Conservation (phyloP, 805 yeast species). For the Groenewaldozyma tartarivorans region DNA sequence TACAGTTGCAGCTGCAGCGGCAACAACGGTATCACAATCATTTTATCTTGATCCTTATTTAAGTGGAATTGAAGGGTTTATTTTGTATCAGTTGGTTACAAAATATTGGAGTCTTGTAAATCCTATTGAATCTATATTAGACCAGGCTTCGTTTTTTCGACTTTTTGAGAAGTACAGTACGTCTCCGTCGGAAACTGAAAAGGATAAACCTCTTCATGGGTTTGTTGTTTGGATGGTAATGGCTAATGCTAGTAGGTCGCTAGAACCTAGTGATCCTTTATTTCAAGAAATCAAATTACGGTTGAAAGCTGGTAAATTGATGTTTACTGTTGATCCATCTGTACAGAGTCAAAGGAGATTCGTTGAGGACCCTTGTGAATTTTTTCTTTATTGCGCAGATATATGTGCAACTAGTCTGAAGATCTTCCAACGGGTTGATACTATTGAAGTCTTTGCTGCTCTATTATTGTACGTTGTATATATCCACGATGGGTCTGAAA, state of each 20-base stretch:
- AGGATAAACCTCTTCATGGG: not conserved
- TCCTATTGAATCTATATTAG: conserved; percentile 9
- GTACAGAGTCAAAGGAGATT: conserved; percentile 6
- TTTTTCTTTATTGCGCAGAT: conserved; percentile 10
- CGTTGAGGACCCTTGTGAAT: conserved; percentile 12
- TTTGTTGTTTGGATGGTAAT: conserved; percentile 5
- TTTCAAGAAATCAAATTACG: conserved; percentile 1
- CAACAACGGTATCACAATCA: too few species aligned
- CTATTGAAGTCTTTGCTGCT: conserved; percentile 3
- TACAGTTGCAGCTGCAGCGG: too few species aligned
- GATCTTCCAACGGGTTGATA: conserved; percentile 2
- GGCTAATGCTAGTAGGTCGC: conserved; percentile 5
- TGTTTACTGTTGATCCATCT: conserved; percentile 2
- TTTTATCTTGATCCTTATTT: conserved; percentile 8
- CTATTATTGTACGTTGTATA: conserved; percentile 6
- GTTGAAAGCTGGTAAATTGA: conserved; percentile 2
- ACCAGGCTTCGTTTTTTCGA: conserved; percentile 4
- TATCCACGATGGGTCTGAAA: conserved; percentile 10
- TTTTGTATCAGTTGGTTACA: conserved; percentile 4
- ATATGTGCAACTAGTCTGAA: conserved; percentile 4
- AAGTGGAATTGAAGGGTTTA: conserved; percentile 7
- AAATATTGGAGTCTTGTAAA: conserved; percentile 7
- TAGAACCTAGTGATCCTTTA: not conserved
- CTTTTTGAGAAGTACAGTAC: conserved; percentile 4
- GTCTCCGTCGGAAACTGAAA: not conserved